Base-by-base conservation (phyloP, 768 basidiomycete species). In the Cyathus striatus region DNA sequence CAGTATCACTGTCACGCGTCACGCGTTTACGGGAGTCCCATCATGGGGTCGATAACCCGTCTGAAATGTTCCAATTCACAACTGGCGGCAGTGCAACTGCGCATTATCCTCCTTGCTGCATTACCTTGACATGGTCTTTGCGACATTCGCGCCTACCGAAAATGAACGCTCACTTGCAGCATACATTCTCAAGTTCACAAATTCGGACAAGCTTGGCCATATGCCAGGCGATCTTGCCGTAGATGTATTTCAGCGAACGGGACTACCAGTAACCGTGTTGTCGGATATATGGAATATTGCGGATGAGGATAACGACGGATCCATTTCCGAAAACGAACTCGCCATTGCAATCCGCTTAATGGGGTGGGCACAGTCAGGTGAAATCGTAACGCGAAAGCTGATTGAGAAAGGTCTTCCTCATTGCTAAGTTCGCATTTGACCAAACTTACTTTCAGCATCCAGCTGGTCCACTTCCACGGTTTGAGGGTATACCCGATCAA, bases 231-330 rank as follows among this genome's bases (percentile, higher is more conserved):
- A 79, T 39, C 66, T 68, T 33, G 81, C 79, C 23, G 72, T 78
- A 34, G 73, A 77, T 24, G 70, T 86, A 52, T 74, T 86, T 52
- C 59, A 68, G 20, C 68, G 70, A 25, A 76, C 78, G 14, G 66
- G 67, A 32, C 70, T 86, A 21, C 65, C 79, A 1, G 72, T 71
- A n/a, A 55, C 60, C n/a, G 62, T 69, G 22, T 66, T 86, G 18
- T 72, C 76, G 14, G 69, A 76, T 46, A 73, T 85, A 46, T 88
- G 83, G 84, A 72, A 73, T 6, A 59, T 84, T 35, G 75, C 78
- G 17, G 83, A 84, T 56, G 67, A 69, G 13, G 75, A 78, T 18
- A 76, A 77, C 50, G 76, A 69, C 43, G 80, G 79, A 1, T 70
- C 69, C 53, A 65, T 85, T 24, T 72, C 76, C 24, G 64, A 66